Percentiles rank a stretch among this genome's conserved stretches.
Conservation (phyloP, 305 asterid species). For the Andrographis paniculata region DNA sequence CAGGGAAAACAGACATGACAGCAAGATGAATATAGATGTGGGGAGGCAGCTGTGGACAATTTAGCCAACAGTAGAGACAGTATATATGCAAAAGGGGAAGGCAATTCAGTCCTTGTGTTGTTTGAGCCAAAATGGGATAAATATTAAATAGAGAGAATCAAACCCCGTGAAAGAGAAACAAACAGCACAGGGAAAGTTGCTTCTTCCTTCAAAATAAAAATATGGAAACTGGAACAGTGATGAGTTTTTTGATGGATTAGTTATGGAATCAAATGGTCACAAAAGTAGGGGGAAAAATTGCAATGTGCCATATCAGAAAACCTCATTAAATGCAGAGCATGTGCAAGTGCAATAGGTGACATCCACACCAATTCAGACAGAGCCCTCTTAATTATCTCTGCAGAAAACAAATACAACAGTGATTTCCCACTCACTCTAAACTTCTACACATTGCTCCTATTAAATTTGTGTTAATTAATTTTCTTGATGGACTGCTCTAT, state of each 20-base stretch:
- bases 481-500: conserved; percentile 15
- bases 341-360: conserved; percentile 21
- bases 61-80: conserved; percentile 22
- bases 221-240: background rate
- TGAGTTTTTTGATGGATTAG: no score
- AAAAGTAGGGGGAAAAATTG: conserved; percentile 2
- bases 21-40: conserved; percentile 6
- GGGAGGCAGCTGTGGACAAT: conserved; percentile 30
- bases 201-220: background rate
- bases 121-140: conserved; percentile 18
- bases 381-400: conserved; percentile 1
- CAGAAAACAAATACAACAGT: background rate
- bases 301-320: conserved; percentile 9
- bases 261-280: no score
- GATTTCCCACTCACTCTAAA: background rate
- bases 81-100: conserved; percentile 9
- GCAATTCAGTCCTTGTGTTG: conserved; percentile 5
- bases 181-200: background rate
- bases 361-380: conserved; percentile 17
- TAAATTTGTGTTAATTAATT: background rate
- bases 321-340: conserved; percentile 27
- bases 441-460: conserved; percentile 9
- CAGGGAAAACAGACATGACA: conserved; percentile 36
- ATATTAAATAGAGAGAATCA: conserved; percentile 44
- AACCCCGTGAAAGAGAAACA: conserved; percentile 40